Evolutionary conservation across 352 stramenopile genomes (phyloP), one percentile per base, ranked within the genome.

Genomic region (Pythium myriotylum): DNA sequence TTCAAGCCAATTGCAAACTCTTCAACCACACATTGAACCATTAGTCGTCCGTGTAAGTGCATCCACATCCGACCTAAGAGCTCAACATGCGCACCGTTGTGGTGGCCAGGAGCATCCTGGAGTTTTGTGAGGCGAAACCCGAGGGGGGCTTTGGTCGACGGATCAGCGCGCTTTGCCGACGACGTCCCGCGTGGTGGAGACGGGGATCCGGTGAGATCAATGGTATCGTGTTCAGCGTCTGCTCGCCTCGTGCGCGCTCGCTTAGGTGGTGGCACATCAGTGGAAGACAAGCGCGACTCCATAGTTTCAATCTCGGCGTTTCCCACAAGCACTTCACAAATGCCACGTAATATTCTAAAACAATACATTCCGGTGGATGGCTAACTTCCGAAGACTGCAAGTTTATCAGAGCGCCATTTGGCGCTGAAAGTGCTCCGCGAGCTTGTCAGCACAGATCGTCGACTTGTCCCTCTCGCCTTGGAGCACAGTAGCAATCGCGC

Each of bases 361-460:
- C 10, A 35, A 10, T 35, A 35, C 29, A 35, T 35, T 35, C 29
- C n/a, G n/a, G n/a, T n/a, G n/a, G n/a, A n/a, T n/a, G n/a, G n/a
- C n/a, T n/a, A n/a, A n/a, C n/a, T n/a, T n/a, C n/a, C n/a, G n/a
- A n/a, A n/a, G n/a, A n/a, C n/a, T n/a, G n/a, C n/a, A n/a, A n/a
- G 29, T 35, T 35, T 35, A 35, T 35, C 29, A 35, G 29, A 35
- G 29, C 10, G 29, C 29, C 29, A 35, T 35, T 35, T 35, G 29
- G 10, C 29, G 29, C 29, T 89, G 76, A 55, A 91, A 91, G 69
- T 81, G 89, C 55, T 68, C 58, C 46, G 67, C 78, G 47, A 91
- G 65, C 65, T 86, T 88, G 42, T 89, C 79, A 33, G 87, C 55
- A 40, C 78, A 50, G 43, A 92, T 76, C 9, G 42, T 71, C 32